Conservation (phyloP, 306 rosid genomes). For the Cucumis melo region DNA sequence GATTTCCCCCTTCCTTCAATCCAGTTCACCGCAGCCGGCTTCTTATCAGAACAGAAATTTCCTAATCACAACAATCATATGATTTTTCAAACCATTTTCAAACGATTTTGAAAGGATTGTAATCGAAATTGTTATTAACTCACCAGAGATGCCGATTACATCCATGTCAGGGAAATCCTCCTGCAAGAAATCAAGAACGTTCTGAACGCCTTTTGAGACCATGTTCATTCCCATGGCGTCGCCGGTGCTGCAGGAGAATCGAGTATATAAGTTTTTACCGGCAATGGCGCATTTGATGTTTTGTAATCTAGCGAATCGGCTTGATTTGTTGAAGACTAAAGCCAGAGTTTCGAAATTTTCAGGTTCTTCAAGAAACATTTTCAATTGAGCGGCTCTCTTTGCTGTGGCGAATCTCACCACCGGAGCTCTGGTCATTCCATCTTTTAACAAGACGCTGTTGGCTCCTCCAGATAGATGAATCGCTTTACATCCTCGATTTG, state of each 20-base stretch:
- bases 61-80: conserved; percentile 13
- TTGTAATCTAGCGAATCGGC: conserved; percentile 69
- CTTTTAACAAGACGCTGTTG: conserved; percentile 39
- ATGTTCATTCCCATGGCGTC: conserved; percentile 99
- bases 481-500: conserved; percentile 87
- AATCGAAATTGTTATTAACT: not conserved
- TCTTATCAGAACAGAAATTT: conserved; percentile 87
- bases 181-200: conserved; percentile 59
- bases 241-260: conserved; percentile 72
- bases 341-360: conserved; percentile 46
- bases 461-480: conserved; percentile 77
- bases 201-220: conserved; percentile 89
- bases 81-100: not conserved
- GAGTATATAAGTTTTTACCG: conserved; percentile 65
- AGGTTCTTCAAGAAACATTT: conserved; percentile 57
- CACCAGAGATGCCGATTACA: conserved; percentile 77
- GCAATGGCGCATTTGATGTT: conserved; percentile 40
- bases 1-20: conserved; percentile 87
- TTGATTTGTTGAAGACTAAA: conserved; percentile 69
- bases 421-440: conserved; percentile 86
- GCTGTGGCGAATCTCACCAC: conserved; percentile 60
- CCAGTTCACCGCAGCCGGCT: conserved; percentile 89
- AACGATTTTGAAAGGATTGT: not conserved
- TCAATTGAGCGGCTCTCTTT: conserved; percentile 57
- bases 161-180: conserved; percentile 80